These are phyloP conservation scores for Backusella tuberculispora DNA, from an alignment of 192 early-diverging fungal species.

Conservation along the genomic window DNA sequence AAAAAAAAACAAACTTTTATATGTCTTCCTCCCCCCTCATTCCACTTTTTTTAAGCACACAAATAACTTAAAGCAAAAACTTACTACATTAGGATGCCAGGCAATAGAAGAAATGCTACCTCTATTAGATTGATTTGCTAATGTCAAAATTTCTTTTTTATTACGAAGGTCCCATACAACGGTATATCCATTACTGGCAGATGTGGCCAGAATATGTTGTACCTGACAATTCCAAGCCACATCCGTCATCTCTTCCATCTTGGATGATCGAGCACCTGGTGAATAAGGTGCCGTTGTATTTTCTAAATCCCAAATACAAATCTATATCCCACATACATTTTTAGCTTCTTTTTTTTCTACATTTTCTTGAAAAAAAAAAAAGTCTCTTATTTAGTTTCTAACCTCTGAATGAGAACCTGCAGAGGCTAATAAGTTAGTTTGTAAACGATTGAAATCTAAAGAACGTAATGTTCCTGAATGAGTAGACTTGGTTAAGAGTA, in stretches of 20 bases:
- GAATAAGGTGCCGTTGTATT: constrained; percentile 44
- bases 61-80: too few relatives aligned
- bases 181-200: constrained; percentile 82
- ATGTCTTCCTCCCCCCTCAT: too few relatives aligned
- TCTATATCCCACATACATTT: constrained; percentile 48
- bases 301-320: constrained; percentile 94
- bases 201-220: constrained; percentile 89
- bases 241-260: constrained; percentile 60
- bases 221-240: constrained; percentile 87
- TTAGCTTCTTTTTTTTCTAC: constrained; percentile 19
- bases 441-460: constrained; percentile 78
- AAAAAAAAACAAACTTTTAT: too few relatives aligned
- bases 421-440: constrained; percentile 80
- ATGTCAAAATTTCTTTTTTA: constrained; percentile 80
- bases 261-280: not conserved
- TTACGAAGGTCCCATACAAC: constrained; percentile 97
- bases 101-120: constrained; percentile 75
- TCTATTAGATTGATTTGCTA: constrained; percentile 48
- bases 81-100: constrained; percentile 89
- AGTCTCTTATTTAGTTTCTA: too few relatives aligned
- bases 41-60: too few relatives aligned
- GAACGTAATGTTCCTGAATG: constrained; percentile 90
- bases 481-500: constrained; percentile 53
- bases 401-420: constrained; percentile 47
- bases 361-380: too few relatives aligned